Conservation (phyloP, 768 basidiomycete species). For the Naganishia antarctica region DNA sequence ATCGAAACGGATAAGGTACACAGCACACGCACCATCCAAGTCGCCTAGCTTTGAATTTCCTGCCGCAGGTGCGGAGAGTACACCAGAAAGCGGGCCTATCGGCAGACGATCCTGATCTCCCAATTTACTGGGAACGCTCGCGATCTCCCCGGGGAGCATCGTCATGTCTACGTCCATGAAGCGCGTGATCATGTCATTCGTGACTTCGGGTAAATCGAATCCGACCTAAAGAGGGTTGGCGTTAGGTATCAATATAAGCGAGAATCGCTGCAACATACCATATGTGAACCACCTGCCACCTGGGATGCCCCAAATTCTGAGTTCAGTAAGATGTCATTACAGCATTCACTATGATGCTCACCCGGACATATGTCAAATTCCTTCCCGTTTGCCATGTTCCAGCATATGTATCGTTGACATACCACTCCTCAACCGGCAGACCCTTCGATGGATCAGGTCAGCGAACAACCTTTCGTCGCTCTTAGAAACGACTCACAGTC, state of each 20-base stretch:
- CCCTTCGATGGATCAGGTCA: constrained; percentile 30
- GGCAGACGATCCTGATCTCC: constrained; percentile 66
- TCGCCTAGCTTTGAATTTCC: background rate
- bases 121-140: constrained; percentile 71
- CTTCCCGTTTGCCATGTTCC: constrained; percentile 87
- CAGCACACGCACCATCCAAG: background rate
- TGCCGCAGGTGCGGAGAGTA: background rate
- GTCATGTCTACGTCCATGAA: constrained; percentile 92
- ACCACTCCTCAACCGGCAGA: constrained; percentile 49
- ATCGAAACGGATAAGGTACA: too few species aligned
- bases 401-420: constrained; percentile 66
- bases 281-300: constrained; percentile 92
- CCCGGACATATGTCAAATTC: constrained; percentile 90
- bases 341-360: constrained; percentile 48
- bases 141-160: constrained; percentile 71
- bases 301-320: constrained; percentile 42
- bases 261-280: constrained; percentile 63
- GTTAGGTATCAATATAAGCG: background rate
- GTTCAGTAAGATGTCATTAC: background rate
- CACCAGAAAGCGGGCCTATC: constrained; percentile 11
- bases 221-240: constrained; percentile 37
- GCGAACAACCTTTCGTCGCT: background rate
- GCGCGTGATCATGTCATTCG: constrained; percentile 97
- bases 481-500: constrained; percentile 57
- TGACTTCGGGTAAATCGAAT: constrained; percentile 71